These are phyloP conservation scores for Curvularia spicifera DNA, from an alignment of 2,329 filamentous ascomycete genomes.

Conservation along the genomic window DNA sequence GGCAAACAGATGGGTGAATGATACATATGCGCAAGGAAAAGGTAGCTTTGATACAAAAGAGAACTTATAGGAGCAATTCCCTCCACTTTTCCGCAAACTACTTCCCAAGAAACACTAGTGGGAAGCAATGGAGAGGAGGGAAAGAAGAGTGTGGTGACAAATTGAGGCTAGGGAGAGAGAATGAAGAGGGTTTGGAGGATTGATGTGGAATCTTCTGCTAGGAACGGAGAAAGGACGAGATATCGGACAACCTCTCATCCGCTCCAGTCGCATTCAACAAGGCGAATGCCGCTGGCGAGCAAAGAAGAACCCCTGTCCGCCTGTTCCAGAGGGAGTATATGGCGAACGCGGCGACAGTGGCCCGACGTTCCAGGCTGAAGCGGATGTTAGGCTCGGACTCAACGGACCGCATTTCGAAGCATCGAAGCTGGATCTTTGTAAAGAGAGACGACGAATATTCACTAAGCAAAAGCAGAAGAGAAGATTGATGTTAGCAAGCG, in stretches of 20 bases:
- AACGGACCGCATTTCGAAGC: neutral
- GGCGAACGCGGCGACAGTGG: slow-evolving; percentile 3
- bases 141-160: neutral
- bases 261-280: neutral
- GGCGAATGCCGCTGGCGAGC: neutral
- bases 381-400: neutral
- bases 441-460: slow-evolving; percentile 16
- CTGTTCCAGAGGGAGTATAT: neutral
- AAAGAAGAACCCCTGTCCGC: neutral
- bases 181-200: neutral
- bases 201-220: neutral
- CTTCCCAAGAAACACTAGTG: neutral
- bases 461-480: neutral
- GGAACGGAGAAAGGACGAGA: neutral
- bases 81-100: neutral
- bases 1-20: neutral
- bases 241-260: neutral
- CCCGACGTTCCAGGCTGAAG: neutral
- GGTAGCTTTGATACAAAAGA: neutral
- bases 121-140: neutral
- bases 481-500: slow-evolving; percentile 12
- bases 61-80: neutral
- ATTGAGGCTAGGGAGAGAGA: neutral
- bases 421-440: slow-evolving; percentile 3
- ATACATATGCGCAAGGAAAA: neutral